These are phyloP conservation scores for Elongisporangium prolatum DNA, from an alignment of 352 stramenopile genomes.

Conservation along the genomic window DNA sequence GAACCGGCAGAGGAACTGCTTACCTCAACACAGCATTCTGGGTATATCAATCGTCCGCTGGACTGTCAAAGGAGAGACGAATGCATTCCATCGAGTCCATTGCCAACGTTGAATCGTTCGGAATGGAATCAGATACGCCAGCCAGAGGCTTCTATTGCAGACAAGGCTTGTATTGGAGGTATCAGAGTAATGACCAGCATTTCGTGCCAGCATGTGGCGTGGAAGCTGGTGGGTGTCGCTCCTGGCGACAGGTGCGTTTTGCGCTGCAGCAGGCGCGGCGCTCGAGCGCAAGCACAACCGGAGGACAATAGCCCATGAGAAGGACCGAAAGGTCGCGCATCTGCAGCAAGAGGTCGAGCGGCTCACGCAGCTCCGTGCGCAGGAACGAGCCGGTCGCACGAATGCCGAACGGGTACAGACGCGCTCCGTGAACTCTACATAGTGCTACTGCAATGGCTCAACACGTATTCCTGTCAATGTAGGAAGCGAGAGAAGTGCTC, in stretches of 20 bases:
- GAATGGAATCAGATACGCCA: background rate
- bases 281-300: slow-evolving; percentile 11
- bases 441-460: background rate
- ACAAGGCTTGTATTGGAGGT: background rate
- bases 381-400: slow-evolving; percentile 70
- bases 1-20: background rate
- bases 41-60: background rate
- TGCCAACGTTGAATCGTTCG: background rate
- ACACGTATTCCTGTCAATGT: background rate
- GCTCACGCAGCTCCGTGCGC: slow-evolving; percentile 63
- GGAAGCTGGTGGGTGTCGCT: slow-evolving; percentile 9
- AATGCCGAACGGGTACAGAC: slow-evolving; percentile 44
- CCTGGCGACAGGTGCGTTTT: slow-evolving; percentile 17
- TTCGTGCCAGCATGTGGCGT: background rate
- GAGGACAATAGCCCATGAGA: background rate
- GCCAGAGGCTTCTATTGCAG: background rate
- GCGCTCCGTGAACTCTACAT: background rate
- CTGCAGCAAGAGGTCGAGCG: slow-evolving; percentile 62
- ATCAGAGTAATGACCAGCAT: background rate
- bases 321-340: slow-evolving; percentile 33
- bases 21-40: background rate
- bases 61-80: background rate
- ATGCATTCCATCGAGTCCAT: background rate
- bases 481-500: slow-evolving; percentile 57
- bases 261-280: slow-evolving; percentile 16